Conservation (phyloP, 768 basidiomycete species). For the Trametes cinnabarina region DNA sequence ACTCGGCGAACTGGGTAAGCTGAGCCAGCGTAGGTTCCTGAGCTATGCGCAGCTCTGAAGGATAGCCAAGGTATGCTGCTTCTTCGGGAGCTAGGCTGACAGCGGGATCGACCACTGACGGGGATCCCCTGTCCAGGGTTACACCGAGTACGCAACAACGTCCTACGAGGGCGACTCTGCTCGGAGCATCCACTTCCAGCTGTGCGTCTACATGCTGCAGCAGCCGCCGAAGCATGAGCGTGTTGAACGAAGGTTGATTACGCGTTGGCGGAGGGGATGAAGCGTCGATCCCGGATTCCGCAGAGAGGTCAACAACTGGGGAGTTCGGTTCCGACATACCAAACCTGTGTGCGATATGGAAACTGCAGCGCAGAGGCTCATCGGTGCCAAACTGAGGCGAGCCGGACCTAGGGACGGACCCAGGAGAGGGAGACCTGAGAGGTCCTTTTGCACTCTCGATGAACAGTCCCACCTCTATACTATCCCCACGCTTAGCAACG, state of each 20-base stretch:
- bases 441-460: conserved; percentile 36
- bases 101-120: conserved; percentile 42
- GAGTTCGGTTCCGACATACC: conserved; percentile 4
- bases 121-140: conserved; percentile 57
- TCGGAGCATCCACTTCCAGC: conserved; percentile 38
- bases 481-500: conserved; percentile 69
- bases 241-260: conserved; percentile 42
- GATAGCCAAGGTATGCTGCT: conserved; percentile 45
- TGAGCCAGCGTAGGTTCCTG: conserved; percentile 80
- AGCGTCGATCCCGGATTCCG: background rate
- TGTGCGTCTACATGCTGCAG: conserved; percentile 58
- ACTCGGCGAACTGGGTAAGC: conserved; percentile 75
- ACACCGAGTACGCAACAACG: conserved; percentile 67
- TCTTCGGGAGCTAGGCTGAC: conserved; percentile 44
- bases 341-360: conserved; percentile 57
- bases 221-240: conserved; percentile 58
- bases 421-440: conserved; percentile 2
- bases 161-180: conserved; percentile 43
- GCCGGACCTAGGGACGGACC: conserved; percentile 3
- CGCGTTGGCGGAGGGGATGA: conserved; percentile 29
- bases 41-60: conserved; percentile 46
- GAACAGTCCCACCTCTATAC: conserved; percentile 81
- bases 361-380: conserved; percentile 50
- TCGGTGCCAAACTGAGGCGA: conserved; percentile 27
- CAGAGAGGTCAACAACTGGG: background rate